Conservation (phyloP, 495 filamentous ascomycete species). For the Tuber borchii region DNA sequence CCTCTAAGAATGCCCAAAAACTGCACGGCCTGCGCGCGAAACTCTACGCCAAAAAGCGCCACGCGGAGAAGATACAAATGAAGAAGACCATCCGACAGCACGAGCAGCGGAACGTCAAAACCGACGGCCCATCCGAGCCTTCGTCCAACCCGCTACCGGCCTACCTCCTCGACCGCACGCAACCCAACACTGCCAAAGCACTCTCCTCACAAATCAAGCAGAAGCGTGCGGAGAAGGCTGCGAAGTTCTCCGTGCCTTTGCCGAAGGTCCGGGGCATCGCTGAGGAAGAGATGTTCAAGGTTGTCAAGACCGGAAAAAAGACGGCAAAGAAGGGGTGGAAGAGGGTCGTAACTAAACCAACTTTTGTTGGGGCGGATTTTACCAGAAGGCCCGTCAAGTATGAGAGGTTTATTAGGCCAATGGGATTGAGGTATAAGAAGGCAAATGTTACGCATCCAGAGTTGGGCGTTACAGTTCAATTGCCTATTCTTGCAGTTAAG, state of each 20-base stretch:
- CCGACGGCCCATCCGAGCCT: constrained; percentile 67
- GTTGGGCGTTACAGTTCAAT: constrained; percentile 79
- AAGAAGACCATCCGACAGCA: constrained; percentile 88
- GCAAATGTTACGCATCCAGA: constrained; percentile 87
- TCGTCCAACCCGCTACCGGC: constrained; percentile 67
- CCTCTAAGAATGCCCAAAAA: constrained; percentile 81
- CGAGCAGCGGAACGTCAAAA: constrained; percentile 93
- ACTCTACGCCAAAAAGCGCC: constrained; percentile 86
- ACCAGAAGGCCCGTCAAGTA: constrained; percentile 91
- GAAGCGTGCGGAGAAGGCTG: constrained; percentile 82
- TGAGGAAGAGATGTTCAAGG: constrained; percentile 98
- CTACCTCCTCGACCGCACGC: constrained; percentile 83
- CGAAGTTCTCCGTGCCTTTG: constrained; percentile 89
- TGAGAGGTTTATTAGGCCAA: constrained; percentile 74
- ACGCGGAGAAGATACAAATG: constrained; percentile 98
- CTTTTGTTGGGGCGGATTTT: constrained; percentile 85
- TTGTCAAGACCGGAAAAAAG: constrained; percentile 80
- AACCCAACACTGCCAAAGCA: constrained; percentile 82
- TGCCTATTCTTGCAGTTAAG: constrained; percentile 91
- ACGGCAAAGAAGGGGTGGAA: constrained; percentile 71
- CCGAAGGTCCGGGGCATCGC: constrained; percentile 90
- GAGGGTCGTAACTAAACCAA: constrained; percentile 89
- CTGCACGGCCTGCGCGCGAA: constrained; percentile 87
- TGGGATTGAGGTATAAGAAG: constrained; percentile 88
- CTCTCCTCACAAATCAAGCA: constrained; percentile 80